phyloP scores from a whole-genome alignment of 2,329 filamentous ascomycete genomes.

The Lachnellula hyalina region DNA sequence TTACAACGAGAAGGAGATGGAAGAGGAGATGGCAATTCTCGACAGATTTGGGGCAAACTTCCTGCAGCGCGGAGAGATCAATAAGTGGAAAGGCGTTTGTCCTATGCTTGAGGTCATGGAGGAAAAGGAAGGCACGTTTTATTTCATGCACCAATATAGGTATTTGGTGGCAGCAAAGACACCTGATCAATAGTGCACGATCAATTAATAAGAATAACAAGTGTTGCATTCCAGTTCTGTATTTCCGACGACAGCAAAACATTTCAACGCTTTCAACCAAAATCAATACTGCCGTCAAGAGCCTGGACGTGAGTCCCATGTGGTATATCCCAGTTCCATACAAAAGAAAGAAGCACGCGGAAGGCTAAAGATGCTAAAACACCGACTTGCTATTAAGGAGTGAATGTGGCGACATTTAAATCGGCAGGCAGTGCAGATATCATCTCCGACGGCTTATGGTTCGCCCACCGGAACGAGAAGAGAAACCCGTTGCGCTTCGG shows the following conservation, averaged over 20 bases:
- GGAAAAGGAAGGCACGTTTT: slow-evolving; percentile 10
- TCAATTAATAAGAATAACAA: neutral
- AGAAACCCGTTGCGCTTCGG: neutral
- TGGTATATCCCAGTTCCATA: neutral
- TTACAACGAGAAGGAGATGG: slow-evolving; percentile 17
- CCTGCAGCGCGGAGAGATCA: slow-evolving; percentile 9
- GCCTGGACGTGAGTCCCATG: neutral
- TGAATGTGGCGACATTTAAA: too few relatives aligned
- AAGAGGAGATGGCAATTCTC: slow-evolving; percentile 10
- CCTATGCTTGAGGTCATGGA: slow-evolving; percentile 12
- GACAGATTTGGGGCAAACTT: slow-evolving; percentile 6
- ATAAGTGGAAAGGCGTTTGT: slow-evolving; percentile 16
- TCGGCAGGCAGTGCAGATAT: too few relatives aligned
- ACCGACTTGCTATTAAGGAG: too few relatives aligned
- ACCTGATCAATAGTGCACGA: neutral
- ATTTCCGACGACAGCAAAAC: neutral
- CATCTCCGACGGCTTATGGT: neutral
- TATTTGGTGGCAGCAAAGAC: slow-evolving; percentile 9
- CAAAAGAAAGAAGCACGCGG: neutral
- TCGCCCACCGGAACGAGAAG: neutral
- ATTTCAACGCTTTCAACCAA: neutral
- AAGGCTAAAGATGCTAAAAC: too few relatives aligned
- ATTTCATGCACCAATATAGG: slow-evolving; percentile 15
- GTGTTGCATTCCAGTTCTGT: neutral
- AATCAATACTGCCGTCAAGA: neutral